phyloP scores from a whole-genome alignment of 352 stramenopile genomes.

The Pythium folliculosum region DNA sequence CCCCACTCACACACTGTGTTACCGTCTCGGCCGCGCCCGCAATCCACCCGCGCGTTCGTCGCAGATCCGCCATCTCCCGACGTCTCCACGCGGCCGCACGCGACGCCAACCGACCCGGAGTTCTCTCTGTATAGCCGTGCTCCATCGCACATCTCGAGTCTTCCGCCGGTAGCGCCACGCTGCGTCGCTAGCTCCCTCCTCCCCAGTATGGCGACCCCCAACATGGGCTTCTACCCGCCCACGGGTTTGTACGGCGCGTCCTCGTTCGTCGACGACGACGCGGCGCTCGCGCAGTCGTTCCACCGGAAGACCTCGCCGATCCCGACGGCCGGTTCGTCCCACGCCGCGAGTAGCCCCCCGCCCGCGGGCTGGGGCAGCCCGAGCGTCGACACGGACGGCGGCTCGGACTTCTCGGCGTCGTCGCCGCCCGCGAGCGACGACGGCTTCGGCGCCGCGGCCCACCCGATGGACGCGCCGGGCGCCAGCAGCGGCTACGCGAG shows the following conservation, averaged over 20 bases:
- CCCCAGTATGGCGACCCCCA: background rate
- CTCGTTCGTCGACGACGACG: background rate
- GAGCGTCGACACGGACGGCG: slow-evolving; percentile 30
- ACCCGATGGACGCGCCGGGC: slow-evolving; percentile 1
- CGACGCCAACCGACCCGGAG: no score
- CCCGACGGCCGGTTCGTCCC: background rate
- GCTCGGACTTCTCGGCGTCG: slow-evolving; percentile 33
- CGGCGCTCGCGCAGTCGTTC: background rate
- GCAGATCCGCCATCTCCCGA: no score
- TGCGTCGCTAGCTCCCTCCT: background rate
- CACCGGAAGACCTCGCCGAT: slow-evolving; percentile 9
- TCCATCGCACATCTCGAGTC: no score
- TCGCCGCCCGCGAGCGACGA: slow-evolving; percentile 35
- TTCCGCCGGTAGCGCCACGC: background rate
- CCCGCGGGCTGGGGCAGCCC: slow-evolving; percentile 6
- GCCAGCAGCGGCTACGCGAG: background rate
- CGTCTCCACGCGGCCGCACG: no score
- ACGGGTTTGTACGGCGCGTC: background rate
- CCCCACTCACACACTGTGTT: no score
- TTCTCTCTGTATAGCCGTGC: no score
- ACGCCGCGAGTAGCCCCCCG: background rate
- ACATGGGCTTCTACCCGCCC: slow-evolving; percentile 9
- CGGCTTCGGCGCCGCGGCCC: slow-evolving; percentile 9
- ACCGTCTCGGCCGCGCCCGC: no score
- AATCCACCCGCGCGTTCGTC: no score